A percentile compares a stretch with the other conserved stretches of the same genome.
Evolutionary conservation across 2,329 filamentous ascomycete species (phyloP).

Genomic region (Aschersonia sp.): DNA sequence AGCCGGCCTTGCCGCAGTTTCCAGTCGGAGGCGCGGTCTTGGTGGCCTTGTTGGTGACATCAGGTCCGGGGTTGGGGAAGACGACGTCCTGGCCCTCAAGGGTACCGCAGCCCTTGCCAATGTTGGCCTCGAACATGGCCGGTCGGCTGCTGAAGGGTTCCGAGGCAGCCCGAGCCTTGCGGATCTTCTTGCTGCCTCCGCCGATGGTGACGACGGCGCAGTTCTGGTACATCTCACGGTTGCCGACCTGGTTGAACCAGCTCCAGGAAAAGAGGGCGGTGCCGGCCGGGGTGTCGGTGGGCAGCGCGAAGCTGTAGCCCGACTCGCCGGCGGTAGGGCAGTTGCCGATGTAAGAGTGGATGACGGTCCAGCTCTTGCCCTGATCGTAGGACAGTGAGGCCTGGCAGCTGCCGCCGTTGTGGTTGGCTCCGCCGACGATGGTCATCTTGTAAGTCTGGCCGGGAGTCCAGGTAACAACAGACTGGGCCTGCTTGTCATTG

Average conservation of each 20-base stretch:
- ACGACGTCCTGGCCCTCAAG: constrained; percentile 39
- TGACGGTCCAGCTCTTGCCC: constrained; percentile 55
- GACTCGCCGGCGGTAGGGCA: constrained; percentile 30
- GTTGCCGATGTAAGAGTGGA: constrained; percentile 40
- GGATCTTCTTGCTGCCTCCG: constrained; percentile 12
- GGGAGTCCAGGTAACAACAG: constrained; percentile 45
- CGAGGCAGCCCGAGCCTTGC: constrained; percentile 14
- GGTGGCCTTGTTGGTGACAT: constrained; percentile 26
- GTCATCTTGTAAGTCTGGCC: constrained; percentile 50
- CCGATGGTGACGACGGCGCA: constrained; percentile 57
- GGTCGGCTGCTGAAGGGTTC: constrained; percentile 41
- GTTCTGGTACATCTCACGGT: constrained; percentile 80
- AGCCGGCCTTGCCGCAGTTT: no score
- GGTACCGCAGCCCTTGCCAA: constrained; percentile 44
- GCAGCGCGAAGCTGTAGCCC: constrained; percentile 52
- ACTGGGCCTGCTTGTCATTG: constrained; percentile 31
- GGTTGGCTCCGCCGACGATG: constrained; percentile 45
- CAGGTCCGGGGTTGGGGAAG: constrained; percentile 52
- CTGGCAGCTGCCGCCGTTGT: constrained; percentile 65
- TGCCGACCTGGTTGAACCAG: constrained; percentile 64
- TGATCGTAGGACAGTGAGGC: constrained; percentile 60
- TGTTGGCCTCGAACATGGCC: constrained; percentile 56
- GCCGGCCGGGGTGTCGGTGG: constrained; percentile 41
- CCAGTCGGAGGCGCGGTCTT: constrained; percentile 19
- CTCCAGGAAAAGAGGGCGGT: constrained; percentile 61